These are phyloP conservation scores for Cystobasidiaceae sp. DNA, from an alignment of 1,284 basidiomycete species.

Conservation along the genomic window DNA sequence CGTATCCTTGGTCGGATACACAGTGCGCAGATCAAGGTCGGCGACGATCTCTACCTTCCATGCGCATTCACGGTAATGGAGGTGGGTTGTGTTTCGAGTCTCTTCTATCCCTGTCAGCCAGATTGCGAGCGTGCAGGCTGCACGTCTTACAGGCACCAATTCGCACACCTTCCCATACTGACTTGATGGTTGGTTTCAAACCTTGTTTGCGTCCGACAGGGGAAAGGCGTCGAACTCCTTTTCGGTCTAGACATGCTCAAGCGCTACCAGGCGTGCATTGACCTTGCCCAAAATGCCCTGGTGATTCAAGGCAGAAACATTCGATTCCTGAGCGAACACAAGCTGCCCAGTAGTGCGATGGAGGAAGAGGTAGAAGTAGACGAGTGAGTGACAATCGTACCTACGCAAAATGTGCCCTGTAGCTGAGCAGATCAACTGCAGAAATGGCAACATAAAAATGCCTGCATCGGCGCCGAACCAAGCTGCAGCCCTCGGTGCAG, in stretches of 20 bases:
- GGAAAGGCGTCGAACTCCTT: conserved; percentile 82
- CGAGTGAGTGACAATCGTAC: conserved; percentile 38
- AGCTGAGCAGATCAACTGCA: too few relatives aligned
- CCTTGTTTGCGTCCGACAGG: conserved; percentile 51
- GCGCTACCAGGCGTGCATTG: conserved; percentile 91
- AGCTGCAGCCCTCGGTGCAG: conserved; percentile 40
- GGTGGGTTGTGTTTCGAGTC: too few relatives aligned
- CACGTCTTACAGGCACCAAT: too few relatives aligned
- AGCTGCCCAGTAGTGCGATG: conserved; percentile 62
- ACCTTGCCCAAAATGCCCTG: conserved; percentile 78
- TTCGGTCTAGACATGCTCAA: conserved; percentile 98
- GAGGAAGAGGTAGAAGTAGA: conserved; percentile 43
- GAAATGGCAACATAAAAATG: conserved; percentile 39
- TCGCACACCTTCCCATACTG: too few relatives aligned
- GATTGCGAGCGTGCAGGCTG: too few relatives aligned
- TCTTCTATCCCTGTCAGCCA: too few relatives aligned
- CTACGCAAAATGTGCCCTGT: neutral
- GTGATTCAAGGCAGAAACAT: conserved; percentile 83
- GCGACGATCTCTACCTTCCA: conserved; percentile 67
- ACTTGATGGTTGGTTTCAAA: too few relatives aligned
- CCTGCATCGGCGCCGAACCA: conserved; percentile 35
- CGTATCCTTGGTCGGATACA: conserved; percentile 92
- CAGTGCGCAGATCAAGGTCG: conserved; percentile 83
- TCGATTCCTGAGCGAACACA: conserved; percentile 84
- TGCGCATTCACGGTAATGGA: conserved; percentile 96